Evolutionary conservation across 2,329 filamentous ascomycete species (phyloP), one percentile per base, ranked within the genome.

Genomic region (Alternaria rosae): DNA sequence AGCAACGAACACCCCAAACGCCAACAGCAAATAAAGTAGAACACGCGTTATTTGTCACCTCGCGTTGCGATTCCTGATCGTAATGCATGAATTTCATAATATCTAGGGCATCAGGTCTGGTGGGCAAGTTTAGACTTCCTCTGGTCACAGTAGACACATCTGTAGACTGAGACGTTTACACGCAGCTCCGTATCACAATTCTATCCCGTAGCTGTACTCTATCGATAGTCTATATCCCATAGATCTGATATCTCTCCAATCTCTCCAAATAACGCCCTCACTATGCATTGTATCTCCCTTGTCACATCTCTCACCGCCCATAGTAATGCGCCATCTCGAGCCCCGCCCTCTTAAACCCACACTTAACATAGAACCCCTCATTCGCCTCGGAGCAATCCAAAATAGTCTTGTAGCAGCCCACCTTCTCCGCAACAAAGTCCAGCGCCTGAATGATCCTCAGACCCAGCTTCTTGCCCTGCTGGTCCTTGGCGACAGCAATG

Each of bases 301-400:
- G 6, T 7, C 15, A 41, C 15, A 28, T 17, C 28, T 20, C 72
- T 47, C 62, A 71, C 60, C 72, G 62, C 26, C 77, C 75, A 69
- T 96, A 95, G 82, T 97, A 97, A 84, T 97, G 93, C 44, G 94
- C 93, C 95, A 99, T 98, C 82, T 99, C 92, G 59, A 97, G 83
- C 15, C 95, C 95, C 26, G 93, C 94, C 65, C 93, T 86, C 82
- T 93, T 91, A 81, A 97, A 98, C 61, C 94, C 94, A 81, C 95
- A 98, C 86, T 98, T 98, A 80, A 97, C 86, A 80, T 99, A 99
- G 84, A 99, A 98, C 21, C 94, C 94, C 81, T 97, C 93, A 79
- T 98, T 99, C 72, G 91, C 88, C 81, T 97, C 94, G 69, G 92
- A 96, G 84, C 95, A 99, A 81, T 98, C 94, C 68, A 98, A 87